Evolutionary conservation across 2,329 filamentous ascomycete genomes (phyloP).

Genomic region (Fusarium oligoseptatum): DNA sequence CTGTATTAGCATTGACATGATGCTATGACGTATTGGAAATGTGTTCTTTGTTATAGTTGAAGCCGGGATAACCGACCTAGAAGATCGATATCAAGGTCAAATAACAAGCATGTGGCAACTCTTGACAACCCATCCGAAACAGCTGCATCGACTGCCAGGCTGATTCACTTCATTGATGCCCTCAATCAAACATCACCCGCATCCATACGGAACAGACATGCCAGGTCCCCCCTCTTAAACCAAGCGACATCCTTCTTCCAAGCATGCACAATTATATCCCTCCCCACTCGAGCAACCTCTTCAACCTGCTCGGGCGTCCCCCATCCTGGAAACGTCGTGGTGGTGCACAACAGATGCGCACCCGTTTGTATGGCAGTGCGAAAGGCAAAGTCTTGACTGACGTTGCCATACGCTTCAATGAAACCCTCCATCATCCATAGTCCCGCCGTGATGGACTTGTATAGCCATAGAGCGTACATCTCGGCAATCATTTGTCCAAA

Average conservation of each 20-base stretch:
- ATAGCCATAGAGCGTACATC: slow-evolving; percentile 17
- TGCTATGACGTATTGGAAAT: too few species aligned
- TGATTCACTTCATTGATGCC: not conserved
- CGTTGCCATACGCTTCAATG: not conserved
- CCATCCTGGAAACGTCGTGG: slow-evolving; percentile 1
- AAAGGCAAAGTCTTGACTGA: not conserved
- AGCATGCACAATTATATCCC: slow-evolving; percentile 5
- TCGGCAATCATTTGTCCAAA: slow-evolving; percentile 18
- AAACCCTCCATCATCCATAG: slow-evolving; percentile 14
- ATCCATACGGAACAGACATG: not conserved
- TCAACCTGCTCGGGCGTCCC: not conserved
- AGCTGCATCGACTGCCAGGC: not conserved
- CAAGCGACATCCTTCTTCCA: slow-evolving; percentile 6
- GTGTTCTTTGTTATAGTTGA: too few species aligned
- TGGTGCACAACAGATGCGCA: slow-evolving; percentile 6
- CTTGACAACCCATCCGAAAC: not conserved
- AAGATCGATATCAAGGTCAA: too few species aligned
- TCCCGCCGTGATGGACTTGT: slow-evolving; percentile 1
- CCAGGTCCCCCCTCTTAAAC: not conserved
- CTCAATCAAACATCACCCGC: not conserved
- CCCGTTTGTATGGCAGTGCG: slow-evolving; percentile 3
- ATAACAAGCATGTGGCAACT: too few species aligned
- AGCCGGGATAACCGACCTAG: too few species aligned
- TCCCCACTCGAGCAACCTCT: not conserved
- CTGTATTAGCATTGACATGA: too few species aligned